Evolutionary conservation across 208 protist species (phyloP).

Genomic region (Kentomonas sorsogonicus): DNA sequence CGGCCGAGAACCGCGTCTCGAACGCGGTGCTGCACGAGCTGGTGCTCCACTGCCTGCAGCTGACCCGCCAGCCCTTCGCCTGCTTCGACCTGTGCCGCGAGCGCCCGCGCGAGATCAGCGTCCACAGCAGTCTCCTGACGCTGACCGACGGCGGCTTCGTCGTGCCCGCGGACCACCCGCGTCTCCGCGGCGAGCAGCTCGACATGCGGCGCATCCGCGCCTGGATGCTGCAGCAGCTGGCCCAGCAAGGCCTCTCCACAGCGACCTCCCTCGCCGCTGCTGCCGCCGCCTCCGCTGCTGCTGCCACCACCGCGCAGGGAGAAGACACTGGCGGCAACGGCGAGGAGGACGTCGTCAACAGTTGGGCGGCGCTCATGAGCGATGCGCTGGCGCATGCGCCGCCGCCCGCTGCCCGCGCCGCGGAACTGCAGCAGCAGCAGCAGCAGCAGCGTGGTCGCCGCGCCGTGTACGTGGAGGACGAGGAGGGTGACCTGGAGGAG

Average conservation of each 20-base stretch:
- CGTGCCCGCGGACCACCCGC: conserved; percentile 37
- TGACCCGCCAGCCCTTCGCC: conserved; percentile 47
- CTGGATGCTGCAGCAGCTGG: conserved; percentile 38
- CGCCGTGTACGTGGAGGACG: background rate
- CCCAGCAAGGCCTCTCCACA: conserved; percentile 19
- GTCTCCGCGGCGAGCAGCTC: conserved; percentile 18
- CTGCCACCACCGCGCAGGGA: background rate
- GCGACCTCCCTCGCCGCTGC: background rate
- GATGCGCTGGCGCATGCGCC: no score
- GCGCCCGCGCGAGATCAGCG: conserved; percentile 43
- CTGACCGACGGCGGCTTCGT: conserved; percentile 67
- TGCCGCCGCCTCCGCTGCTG: background rate
- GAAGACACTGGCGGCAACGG: background rate
- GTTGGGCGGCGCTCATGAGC: background rate
- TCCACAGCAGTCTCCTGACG: conserved; percentile 48
- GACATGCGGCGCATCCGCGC: conserved; percentile 23
- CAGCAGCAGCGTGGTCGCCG: background rate
- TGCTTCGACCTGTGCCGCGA: conserved; percentile 69
- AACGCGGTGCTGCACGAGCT: conserved; percentile 70
- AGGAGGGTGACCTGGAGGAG: background rate
- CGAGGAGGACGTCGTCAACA: background rate
- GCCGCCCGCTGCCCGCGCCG: no score
- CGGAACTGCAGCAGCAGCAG: background rate
- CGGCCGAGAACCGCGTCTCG: conserved; percentile 41
- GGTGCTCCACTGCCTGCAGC: conserved; percentile 70